Evolutionary conservation across 306 rosid species (phyloP), one percentile per base, ranked within the genome.

Genomic region (Citrullus mucosospermus): DNA sequence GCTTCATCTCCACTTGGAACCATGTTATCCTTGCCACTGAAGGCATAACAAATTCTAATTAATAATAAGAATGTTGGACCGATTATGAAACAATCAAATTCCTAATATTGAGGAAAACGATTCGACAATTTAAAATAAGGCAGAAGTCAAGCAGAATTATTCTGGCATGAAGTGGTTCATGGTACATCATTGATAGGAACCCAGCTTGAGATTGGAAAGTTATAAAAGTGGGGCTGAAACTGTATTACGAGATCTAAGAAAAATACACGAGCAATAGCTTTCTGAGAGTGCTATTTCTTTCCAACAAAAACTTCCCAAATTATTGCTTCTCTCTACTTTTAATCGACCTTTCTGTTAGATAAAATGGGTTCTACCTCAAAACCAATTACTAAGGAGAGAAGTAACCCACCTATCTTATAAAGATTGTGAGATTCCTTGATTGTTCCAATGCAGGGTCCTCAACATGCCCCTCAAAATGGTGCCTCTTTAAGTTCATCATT

Each of bases 1-100:
- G 93, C 97, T 91, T 95, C 99, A 69, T 86, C 84, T 82, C 28
- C 70, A 88, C 99, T 95, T 30, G 97, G 99, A 81, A 95, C 87
- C 97, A 95, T 82, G 85, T 91, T 86, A 78, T 95, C 99, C 82
- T 90, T 88, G 84, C 92, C 92, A 85, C 99, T 95, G 82, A 78
- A 87, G 44, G 53, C 77, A 85, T 65, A 82, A 82, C 41, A 55
- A 30, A 78, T 62, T 17, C 7, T 78, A 34, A 78, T 80, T 83
- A 80, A 72, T 83, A 56, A 50, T 75, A 66, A 75, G 41, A 77
- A 48, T 38, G 4, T 12, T 57, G 38, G 69, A 58, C 55, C 15
- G 22, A 13, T 22, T 43, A 18, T 41, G 68, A 56, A 48, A 28
- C 25, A 50, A 72, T 8, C 59, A 50, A 48, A 50, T 50, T 44